Evolutionary conservation across 305 asterid species (phyloP).

Genomic region (Euphrasia arctica): DNA sequence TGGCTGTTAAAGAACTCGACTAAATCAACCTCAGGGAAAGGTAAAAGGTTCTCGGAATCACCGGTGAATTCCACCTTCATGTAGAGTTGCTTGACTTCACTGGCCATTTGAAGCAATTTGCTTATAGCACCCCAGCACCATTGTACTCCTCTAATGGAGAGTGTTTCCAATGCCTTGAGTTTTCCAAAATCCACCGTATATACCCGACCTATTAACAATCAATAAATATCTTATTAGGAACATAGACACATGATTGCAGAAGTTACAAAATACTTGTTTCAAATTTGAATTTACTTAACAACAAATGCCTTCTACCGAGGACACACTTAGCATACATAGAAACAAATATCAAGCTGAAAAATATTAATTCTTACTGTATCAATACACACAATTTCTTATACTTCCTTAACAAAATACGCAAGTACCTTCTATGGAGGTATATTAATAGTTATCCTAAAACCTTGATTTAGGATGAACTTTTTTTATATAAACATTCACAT

Average conservation of each 20-base stretch:
- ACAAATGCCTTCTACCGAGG: neutral
- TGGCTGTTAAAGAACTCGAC: conserved; percentile 92
- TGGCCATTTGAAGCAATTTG: conserved; percentile 72
- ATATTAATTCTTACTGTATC: neutral
- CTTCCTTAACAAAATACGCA: neutral
- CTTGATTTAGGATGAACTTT: neutral
- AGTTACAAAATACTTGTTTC: neutral
- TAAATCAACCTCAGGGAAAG: conserved; percentile 86
- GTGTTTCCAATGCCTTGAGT: conserved; percentile 66
- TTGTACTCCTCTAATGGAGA: conserved; percentile 87
- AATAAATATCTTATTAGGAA: conserved; percentile 14
- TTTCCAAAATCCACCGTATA: conserved; percentile 68
- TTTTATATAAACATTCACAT: neutral
- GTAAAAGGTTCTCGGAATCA: conserved; percentile 61
- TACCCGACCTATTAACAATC: conserved; percentile 58
- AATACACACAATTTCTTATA: neutral
- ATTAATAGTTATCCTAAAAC: too few relatives aligned
- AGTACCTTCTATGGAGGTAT: neutral
- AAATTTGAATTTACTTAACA: neutral
- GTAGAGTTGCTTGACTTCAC: conserved; percentile 82
- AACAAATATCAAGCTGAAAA: too few relatives aligned
- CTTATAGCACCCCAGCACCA: conserved; percentile 93
- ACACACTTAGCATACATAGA: neutral
- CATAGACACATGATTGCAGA: conserved; percentile 1
- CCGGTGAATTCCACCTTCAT: conserved; percentile 98